Conservation (phyloP, 1,284 basidiomycete species). For the Marasmius tenuissimus region DNA sequence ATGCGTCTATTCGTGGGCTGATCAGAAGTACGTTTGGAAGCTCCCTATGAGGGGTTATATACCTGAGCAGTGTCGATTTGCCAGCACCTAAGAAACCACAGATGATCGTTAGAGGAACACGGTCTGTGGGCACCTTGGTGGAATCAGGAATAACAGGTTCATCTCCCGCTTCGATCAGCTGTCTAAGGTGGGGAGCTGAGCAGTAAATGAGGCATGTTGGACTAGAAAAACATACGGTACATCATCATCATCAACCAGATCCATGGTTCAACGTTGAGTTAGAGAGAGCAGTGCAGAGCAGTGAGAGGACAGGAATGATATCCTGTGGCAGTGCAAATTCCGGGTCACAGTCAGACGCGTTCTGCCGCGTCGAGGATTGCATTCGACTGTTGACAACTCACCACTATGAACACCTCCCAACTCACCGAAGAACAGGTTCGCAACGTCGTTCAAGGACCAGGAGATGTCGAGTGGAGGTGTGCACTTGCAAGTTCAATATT, state of each 20-base stretch:
- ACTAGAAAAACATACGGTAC: conserved; percentile 41
- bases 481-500: conserved; percentile 17
- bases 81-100: conserved; percentile 91
- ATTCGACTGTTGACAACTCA: not conserved
- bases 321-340: not conserved
- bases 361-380: not conserved
- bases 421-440: conserved; percentile 54
- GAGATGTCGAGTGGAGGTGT: conserved; percentile 78
- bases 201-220: conserved; percentile 11
- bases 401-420: conserved; percentile 15
- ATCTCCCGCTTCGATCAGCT: conserved; percentile 43
- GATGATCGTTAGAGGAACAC: conserved; percentile 86
- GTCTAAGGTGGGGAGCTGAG: conserved; percentile 26
- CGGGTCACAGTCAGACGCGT: not conserved
- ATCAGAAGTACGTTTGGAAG: conserved; percentile 1
- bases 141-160: conserved; percentile 3
- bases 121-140: conserved; percentile 12
- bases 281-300: not conserved
- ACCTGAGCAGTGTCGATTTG: conserved; percentile 87
- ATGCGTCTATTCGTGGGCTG: conserved; percentile 60
- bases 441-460: conserved; percentile 70
- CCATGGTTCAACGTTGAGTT: not conserved
- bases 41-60: conserved; percentile 18
- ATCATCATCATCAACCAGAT: conserved; percentile 33
- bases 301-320: not conserved